Conservation (phyloP, 2,329 filamentous ascomycete species). For the Claviceps sp. region DNA sequence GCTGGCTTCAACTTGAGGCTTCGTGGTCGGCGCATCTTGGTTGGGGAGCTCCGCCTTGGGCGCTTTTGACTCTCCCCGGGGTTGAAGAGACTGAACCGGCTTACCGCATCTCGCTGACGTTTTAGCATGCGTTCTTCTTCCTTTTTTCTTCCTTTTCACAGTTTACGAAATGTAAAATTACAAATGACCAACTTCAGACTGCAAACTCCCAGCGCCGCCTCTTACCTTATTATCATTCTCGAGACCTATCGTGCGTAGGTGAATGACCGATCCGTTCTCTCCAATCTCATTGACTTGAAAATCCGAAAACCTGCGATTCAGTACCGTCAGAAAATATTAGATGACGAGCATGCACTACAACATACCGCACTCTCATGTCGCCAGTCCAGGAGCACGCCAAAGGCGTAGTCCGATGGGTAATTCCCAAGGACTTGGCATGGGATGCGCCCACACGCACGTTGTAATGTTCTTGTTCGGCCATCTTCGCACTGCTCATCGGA, state of each 20-base stretch:
- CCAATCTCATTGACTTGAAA: conserved; percentile 86
- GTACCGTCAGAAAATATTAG: neutral
- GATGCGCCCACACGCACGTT: conserved; percentile 18
- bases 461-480: conserved; percentile 20
- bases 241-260: conserved; percentile 41
- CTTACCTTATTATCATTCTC: conserved; percentile 8
- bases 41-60: neutral
- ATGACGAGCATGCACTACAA: neutral
- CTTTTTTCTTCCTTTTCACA: neutral
- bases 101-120: neutral
- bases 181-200: neutral
- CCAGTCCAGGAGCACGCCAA: conserved; percentile 25
- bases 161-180: neutral
- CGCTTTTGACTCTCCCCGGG: conserved; percentile 4
- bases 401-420: conserved; percentile 26
- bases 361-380: conserved; percentile 25
- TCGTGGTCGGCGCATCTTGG: conserved; percentile 6
- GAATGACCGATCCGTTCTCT: conserved; percentile 61
- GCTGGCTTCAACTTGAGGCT: conserved; percentile 8
- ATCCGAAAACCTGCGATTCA: conserved; percentile 59
- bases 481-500: neutral
- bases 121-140: neutral
- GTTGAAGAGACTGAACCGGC: conserved; percentile 10
- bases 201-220: neutral
- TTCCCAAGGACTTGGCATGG: conserved; percentile 23